phyloP scores from a whole-genome alignment of 2,329 filamentous ascomycete genomes.

The Pseudofabraea citricarpa region DNA sequence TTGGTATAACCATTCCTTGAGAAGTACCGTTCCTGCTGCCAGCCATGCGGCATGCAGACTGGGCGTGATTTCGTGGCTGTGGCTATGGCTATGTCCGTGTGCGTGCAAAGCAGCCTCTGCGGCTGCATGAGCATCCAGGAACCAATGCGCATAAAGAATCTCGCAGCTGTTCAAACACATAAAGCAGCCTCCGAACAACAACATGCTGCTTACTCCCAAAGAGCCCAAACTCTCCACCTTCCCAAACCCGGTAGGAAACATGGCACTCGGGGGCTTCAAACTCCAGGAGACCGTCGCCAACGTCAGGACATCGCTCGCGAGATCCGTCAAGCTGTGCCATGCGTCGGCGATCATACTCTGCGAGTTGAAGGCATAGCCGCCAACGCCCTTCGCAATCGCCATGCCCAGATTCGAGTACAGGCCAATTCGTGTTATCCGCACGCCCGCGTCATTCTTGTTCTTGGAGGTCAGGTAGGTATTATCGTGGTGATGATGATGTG shows the following conservation, averaged over 20 bases:
- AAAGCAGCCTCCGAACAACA: conserved; percentile 83
- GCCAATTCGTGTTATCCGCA: conserved; percentile 87
- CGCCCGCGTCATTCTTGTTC: conserved; percentile 88
- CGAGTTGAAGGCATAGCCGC: conserved; percentile 91
- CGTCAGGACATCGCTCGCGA: conserved; percentile 92
- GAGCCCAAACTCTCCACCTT: conserved; percentile 97
- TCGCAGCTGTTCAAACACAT: conserved; percentile 79
- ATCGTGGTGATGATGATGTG: conserved; percentile 73
- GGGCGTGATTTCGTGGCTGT: conserved; percentile 66
- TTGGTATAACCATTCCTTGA: conserved; percentile 97
- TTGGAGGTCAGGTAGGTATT: conserved; percentile 75
- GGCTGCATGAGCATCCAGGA: conserved; percentile 56
- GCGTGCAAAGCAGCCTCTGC: conserved; percentile 48
- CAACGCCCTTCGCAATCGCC: conserved; percentile 88
- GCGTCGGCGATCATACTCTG: conserved; percentile 91
- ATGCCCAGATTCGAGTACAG: conserved; percentile 88
- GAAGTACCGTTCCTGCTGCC: conserved; percentile 78
- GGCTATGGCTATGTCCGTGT: conserved; percentile 49
- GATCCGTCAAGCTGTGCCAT: conserved; percentile 90
- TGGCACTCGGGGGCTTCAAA: conserved; percentile 73
- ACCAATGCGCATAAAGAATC: conserved; percentile 67
- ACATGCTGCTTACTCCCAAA: conserved; percentile 84
- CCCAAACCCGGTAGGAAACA: conserved; percentile 88
- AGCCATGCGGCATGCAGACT: conserved; percentile 95
- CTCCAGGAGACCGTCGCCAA: conserved; percentile 93